Evolutionary conservation across 2,329 filamentous ascomycete genomes (phyloP).

Genomic region (Fusarium succisae): DNA sequence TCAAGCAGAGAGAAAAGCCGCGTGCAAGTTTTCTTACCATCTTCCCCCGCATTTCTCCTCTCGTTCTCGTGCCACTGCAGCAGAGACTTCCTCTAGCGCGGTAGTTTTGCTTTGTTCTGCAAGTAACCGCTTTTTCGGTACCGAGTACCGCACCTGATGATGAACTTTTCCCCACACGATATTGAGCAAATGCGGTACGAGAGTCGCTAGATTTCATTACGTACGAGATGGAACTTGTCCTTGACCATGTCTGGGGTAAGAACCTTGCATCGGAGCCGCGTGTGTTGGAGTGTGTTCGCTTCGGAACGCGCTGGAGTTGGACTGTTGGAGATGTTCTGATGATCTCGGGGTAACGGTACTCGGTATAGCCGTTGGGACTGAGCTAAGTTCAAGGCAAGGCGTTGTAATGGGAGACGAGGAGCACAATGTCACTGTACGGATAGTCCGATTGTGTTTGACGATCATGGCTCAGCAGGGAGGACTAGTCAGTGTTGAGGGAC

Average conservation of each 20-base stretch:
- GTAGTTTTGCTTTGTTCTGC: not conserved
- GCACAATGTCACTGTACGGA: not conserved
- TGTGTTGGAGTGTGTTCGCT: not conserved
- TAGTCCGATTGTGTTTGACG: not conserved
- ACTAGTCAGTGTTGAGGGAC: not conserved
- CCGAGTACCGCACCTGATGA: not conserved
- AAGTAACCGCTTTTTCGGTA: slow-evolving; percentile 4
- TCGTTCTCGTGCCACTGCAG: not conserved
- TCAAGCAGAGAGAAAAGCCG: not conserved
- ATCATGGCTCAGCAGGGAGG: slow-evolving; percentile 2
- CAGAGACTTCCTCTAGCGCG: not conserved
- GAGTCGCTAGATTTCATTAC: slow-evolving; percentile 15
- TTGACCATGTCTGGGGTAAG: slow-evolving; percentile 19
- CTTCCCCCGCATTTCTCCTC: slow-evolving; percentile 33
- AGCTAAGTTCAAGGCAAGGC: not conserved
- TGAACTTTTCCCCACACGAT: slow-evolving; percentile 22
- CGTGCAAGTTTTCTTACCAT: not conserved
- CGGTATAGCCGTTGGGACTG: not conserved
- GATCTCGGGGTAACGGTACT: not conserved
- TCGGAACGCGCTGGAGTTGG: slow-evolving; percentile 6
- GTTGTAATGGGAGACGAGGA: not conserved
- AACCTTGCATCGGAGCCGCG: slow-evolving; percentile 21
- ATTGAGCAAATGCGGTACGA: slow-evolving; percentile 17
- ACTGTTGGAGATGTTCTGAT: not conserved
- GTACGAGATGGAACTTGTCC: not conserved